Evolutionary conservation across 179 eudicot genomes (phyloP).

Genomic region (Spinacia oleracea): DNA sequence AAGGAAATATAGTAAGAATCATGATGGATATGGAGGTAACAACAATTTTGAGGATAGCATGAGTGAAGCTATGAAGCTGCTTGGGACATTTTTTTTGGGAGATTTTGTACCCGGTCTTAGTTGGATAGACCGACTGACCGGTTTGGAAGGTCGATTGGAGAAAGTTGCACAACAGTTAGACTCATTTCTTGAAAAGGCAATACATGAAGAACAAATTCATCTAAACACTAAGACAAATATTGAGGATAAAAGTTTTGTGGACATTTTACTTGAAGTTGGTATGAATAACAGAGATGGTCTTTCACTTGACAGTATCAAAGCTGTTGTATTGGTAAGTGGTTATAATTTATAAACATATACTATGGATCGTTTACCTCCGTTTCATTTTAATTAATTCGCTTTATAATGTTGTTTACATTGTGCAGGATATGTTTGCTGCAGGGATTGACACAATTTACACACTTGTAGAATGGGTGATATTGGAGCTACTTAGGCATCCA

Average conservation of each 20-base stretch:
- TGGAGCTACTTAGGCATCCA: background rate
- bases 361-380: no score
- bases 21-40: background rate
- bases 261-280: background rate
- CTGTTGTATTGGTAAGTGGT: background rate
- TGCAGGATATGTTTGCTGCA: background rate
- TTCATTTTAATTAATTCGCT: no score
- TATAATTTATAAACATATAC: no score
- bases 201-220: background rate
- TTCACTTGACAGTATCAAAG: no score
- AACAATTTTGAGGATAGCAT: background rate
- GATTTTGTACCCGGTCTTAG: background rate
- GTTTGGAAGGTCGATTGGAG: background rate
- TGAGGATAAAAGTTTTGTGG: no score
- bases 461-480: background rate
- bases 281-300: background rate
- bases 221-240: background rate
- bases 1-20: background rate
- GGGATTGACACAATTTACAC: background rate
- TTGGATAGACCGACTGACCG: background rate
- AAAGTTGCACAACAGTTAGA: background rate
- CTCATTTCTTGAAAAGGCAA: background rate
- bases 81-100: background rate
- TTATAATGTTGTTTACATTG: no score
- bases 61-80: background rate